Conservation (phyloP, 148 eudicot genomes). For the Silene conica region DNA sequence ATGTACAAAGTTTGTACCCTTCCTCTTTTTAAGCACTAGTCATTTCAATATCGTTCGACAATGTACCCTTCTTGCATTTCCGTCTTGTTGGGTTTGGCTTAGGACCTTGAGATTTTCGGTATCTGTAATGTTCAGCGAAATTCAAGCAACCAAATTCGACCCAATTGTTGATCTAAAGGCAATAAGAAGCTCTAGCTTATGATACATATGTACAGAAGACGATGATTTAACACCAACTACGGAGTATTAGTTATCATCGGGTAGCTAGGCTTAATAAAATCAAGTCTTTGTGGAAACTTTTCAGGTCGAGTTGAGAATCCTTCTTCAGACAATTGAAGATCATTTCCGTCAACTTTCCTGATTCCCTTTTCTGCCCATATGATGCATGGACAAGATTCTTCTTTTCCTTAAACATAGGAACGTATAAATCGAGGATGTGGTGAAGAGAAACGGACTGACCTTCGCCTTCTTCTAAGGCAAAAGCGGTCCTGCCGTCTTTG, state of each 20-base stretch:
- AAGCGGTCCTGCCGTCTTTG: conserved; percentile 32
- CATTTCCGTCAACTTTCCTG: conserved; percentile 31
- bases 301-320: conserved; percentile 24
- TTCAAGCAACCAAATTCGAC: neutral
- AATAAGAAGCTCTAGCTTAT: neutral
- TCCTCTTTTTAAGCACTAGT: too few species aligned
- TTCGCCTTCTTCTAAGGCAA: conserved; percentile 21
- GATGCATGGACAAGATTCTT: conserved; percentile 32
- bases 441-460: conserved; percentile 20
- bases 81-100: too few species aligned
- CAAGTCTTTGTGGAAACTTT: conserved; percentile 26
- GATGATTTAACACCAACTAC: neutral
- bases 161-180: neutral
- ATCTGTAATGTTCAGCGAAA: too few species aligned
- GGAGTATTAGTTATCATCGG: conserved; percentile 6
- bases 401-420: conserved; percentile 26
- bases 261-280: conserved; percentile 29
- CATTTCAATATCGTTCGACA: too few species aligned
- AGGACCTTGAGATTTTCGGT: too few species aligned
- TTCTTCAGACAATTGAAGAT: conserved; percentile 28
- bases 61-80: too few species aligned
- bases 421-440: conserved; percentile 33
- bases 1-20: too few species aligned
- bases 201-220: neutral
- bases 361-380: conserved; percentile 31